These are phyloP conservation scores for Oxytropis ochrocephala DNA, from an alignment of 306 rosid genomes.

Conservation along the genomic window DNA sequence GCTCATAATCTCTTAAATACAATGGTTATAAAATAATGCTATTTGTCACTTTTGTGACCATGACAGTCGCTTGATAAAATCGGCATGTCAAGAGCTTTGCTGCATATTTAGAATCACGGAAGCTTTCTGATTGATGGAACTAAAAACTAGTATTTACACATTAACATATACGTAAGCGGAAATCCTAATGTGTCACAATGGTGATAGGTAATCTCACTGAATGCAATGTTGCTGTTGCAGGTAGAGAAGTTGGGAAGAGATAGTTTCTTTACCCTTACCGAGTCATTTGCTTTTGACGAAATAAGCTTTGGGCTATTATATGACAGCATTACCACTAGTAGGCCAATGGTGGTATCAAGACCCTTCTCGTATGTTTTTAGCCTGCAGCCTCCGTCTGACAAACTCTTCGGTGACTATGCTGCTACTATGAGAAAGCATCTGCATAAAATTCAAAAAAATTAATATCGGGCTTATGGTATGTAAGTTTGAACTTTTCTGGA, in stretches of 20 bases:
- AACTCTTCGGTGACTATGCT: slow-evolving; percentile 37
- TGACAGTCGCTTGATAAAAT: not conserved
- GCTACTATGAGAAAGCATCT: slow-evolving; percentile 27
- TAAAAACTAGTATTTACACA: not conserved
- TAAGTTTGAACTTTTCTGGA: not conserved
- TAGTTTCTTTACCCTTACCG: slow-evolving; percentile 52
- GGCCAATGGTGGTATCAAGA: slow-evolving; percentile 49
- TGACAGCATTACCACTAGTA: slow-evolving; percentile 35
- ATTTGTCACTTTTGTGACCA: not conserved
- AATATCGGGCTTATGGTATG: not conserved
- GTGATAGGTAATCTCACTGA: not conserved
- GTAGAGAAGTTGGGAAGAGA: slow-evolving; percentile 73
- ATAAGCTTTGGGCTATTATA: slow-evolving; percentile 49
- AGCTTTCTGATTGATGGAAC: not conserved
- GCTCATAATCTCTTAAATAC: not conserved
- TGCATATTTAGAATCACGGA: not conserved
- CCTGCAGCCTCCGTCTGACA: slow-evolving; percentile 36
- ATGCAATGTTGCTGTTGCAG: slow-evolving; percentile 40
- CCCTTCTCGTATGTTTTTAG: slow-evolving; percentile 60
- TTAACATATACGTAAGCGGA: not conserved
- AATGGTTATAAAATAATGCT: not conserved
- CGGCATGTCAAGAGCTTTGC: not conserved
- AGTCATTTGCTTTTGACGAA: slow-evolving; percentile 72
- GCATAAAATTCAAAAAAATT: slow-evolving; percentile 6
- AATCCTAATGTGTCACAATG: not conserved